phyloP scores from a whole-genome alignment of 2,329 filamentous ascomycete species.

The Alternaria sp. region DNA sequence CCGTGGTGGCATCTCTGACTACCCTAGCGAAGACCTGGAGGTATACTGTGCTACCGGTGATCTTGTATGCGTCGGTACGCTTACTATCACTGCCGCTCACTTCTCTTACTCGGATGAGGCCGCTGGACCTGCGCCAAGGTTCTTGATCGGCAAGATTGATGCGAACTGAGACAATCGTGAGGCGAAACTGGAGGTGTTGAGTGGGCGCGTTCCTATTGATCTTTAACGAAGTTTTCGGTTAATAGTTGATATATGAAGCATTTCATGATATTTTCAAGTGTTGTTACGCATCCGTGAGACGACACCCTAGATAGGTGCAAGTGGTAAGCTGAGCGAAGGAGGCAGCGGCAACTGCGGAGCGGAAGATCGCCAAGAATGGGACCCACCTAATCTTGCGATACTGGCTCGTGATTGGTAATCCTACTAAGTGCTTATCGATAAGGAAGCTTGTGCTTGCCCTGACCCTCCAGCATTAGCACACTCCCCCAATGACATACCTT shows the following conservation, averaged over 20 bases:
- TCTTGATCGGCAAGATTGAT: conserved; percentile 31
- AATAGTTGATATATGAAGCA: neutral
- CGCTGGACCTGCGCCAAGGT: conserved; percentile 31
- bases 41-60: conserved; percentile 47
- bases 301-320: neutral
- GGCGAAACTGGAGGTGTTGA: neutral
- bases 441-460: neutral
- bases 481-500: neutral
- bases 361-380: neutral
- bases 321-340: neutral
- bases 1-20: conserved; percentile 42
- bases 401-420: neutral
- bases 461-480: neutral
- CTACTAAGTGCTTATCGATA: neutral
- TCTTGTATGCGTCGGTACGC: conserved; percentile 44
- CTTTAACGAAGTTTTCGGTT: neutral
- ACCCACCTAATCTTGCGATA: neutral
- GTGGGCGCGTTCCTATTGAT: neutral
- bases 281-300: neutral
- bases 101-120: conserved; percentile 40
- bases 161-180: neutral
- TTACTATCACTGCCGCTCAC: conserved; percentile 43
- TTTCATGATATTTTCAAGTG: neutral
- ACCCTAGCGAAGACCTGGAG: conserved; percentile 39
- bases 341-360: neutral